Evolutionary conservation across 805 yeast genomes (phyloP).

Genomic region (Wickerhamiella sergipiensis): DNA sequence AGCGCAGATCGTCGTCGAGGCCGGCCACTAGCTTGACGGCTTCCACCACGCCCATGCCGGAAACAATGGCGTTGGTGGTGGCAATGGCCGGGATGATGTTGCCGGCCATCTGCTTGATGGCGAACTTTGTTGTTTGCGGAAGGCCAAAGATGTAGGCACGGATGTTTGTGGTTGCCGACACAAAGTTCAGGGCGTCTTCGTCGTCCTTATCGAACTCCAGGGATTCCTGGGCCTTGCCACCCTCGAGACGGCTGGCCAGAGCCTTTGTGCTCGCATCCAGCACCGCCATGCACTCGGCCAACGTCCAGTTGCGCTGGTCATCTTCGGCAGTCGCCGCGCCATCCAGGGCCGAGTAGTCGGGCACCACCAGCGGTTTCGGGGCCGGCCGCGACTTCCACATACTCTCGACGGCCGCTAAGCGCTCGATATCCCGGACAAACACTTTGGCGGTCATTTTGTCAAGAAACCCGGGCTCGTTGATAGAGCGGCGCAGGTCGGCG

Average conservation of each 20-base stretch:
- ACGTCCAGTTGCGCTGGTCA: constrained; percentile 41
- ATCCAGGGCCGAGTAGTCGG: constrained; percentile 13
- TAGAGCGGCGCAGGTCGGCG: constrained; percentile 18
- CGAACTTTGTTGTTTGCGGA: constrained; percentile 64
- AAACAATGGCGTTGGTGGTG: constrained; percentile 89
- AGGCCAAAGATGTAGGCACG: constrained; percentile 82
- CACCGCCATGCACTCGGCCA: constrained; percentile 48
- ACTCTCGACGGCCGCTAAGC: constrained; percentile 54
- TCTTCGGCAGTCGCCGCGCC: constrained; percentile 24
- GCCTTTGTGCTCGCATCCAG: constrained; percentile 36
- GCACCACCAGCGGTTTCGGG: constrained; percentile 47
- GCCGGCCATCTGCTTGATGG: constrained; percentile 86
- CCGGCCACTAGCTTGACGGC: constrained; percentile 42
- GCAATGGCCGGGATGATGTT: constrained; percentile 98
- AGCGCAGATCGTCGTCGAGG: constrained; percentile 19
- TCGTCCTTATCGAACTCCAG: constrained; percentile 82
- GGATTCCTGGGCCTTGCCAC: constrained; percentile 25
- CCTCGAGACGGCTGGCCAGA: constrained; percentile 36
- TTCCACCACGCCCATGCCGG: constrained; percentile 72
- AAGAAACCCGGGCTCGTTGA: constrained; percentile 26
- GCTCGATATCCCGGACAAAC: constrained; percentile 63
- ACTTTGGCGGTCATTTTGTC: constrained; percentile 29
- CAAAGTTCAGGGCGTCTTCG: constrained; percentile 78
- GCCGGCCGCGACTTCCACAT: constrained; percentile 61
- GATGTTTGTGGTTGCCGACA: constrained; percentile 79